Evolutionary conservation across 1,139 yeast genomes (phyloP).

Genomic region (Sugiyamaella japonica): DNA sequence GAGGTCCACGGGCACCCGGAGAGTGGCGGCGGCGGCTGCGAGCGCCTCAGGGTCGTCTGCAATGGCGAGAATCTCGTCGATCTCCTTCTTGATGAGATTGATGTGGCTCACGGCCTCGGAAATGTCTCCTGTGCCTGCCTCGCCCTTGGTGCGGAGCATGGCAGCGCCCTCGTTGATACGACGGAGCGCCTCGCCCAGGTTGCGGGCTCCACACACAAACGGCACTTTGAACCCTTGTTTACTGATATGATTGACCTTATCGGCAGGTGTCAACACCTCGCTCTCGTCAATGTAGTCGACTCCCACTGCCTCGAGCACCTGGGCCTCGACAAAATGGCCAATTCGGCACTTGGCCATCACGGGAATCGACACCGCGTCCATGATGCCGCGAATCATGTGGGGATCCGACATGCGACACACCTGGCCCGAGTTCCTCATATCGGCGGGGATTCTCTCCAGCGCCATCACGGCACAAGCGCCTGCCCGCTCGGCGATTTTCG

Average conservation of each 20-base stretch:
- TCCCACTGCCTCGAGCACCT: slow-evolving; percentile 68
- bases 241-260: slow-evolving; percentile 63
- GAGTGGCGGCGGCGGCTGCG: slow-evolving; percentile 53
- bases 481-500: slow-evolving; percentile 71
- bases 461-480: slow-evolving; percentile 96
- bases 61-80: slow-evolving; percentile 49
- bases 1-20: slow-evolving; percentile 60
- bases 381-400: slow-evolving; percentile 71
- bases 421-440: slow-evolving; percentile 79
- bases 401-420: slow-evolving; percentile 92
- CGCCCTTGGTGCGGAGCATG: slow-evolving; percentile 86
- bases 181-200: slow-evolving; percentile 82
- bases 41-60: slow-evolving; percentile 46
- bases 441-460: slow-evolving; percentile 82
- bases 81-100: slow-evolving; percentile 57
- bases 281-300: slow-evolving; percentile 85
- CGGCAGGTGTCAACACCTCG: slow-evolving; percentile 81
- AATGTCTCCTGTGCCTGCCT: slow-evolving; percentile 88
- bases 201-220: slow-evolving; percentile 83
- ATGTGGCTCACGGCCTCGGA: slow-evolving; percentile 84
- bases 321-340: slow-evolving; percentile 85
- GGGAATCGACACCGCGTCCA: slow-evolving; percentile 53
- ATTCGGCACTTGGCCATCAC: slow-evolving; percentile 90
- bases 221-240: slow-evolving; percentile 69
- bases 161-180: slow-evolving; percentile 85